phyloP scores from a whole-genome alignment of 2,329 filamentous ascomycete genomes.

The Ceratocystis cubensis region DNA sequence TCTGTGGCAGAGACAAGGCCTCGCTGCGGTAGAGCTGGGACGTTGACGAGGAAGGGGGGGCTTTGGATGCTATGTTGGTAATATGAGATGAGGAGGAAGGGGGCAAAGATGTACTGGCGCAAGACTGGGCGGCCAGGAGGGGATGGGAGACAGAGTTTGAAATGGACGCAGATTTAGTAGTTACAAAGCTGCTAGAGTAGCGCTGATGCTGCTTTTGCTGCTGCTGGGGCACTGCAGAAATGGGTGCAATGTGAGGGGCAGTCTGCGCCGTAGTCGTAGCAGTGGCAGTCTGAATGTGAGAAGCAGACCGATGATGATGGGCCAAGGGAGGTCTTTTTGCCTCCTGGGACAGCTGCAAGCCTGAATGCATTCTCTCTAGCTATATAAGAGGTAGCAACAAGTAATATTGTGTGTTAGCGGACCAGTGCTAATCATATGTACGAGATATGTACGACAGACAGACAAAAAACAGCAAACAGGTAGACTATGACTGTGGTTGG shows the following conservation, averaged over 20 bases:
- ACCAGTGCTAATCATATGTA: background rate
- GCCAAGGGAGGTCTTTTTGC: slow-evolving; percentile 9
- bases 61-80: background rate
- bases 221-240: background rate
- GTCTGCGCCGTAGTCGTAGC: too few relatives aligned
- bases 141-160: background rate
- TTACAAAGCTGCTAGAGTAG: background rate
- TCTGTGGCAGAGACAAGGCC: background rate
- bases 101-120: background rate
- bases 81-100: background rate
- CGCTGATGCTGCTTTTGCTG: background rate
- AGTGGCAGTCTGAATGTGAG: background rate
- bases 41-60: background rate
- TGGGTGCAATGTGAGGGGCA: background rate
- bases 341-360: slow-evolving; percentile 15
- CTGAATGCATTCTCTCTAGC: slow-evolving; percentile 13
- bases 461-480: background rate
- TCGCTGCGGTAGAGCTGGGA: background rate
- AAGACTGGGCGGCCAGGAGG: background rate
- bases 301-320: slow-evolving; percentile 10
- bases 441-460: background rate
- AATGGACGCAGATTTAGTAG: background rate
- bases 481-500: background rate
- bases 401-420: slow-evolving; percentile 7
- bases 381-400: slow-evolving; percentile 8